Percentiles rank a stretch among this genome's conserved stretches.
Conservation (phyloP, 768 basidiomycete genomes). For the Mycena indigotica region DNA sequence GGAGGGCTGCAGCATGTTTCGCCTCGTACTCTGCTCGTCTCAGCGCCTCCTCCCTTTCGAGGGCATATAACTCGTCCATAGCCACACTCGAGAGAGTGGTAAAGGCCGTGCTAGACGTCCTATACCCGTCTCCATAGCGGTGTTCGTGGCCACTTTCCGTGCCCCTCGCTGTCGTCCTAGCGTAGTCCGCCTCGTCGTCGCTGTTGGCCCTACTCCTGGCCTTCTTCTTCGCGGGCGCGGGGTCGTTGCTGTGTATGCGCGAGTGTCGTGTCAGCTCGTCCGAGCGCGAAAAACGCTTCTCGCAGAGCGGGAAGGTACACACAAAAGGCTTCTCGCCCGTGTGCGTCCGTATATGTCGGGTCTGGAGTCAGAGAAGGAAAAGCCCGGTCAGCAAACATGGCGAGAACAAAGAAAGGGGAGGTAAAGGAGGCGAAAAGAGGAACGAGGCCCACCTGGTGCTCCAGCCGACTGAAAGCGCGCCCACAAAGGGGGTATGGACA, state of each 20-base stretch:
- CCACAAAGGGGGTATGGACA: slow-evolving; percentile 91
- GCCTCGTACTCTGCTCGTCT: slow-evolving; percentile 88
- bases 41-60: slow-evolving; percentile 84
- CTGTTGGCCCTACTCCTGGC: slow-evolving; percentile 77
- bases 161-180: slow-evolving; percentile 37
- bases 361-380: slow-evolving; percentile 55
- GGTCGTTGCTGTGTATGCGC: slow-evolving; percentile 82
- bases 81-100: slow-evolving; percentile 75
- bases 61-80: slow-evolving; percentile 85
- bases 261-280: slow-evolving; percentile 97
- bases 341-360: slow-evolving; percentile 96
- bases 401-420: slow-evolving; percentile 2
- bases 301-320: slow-evolving; percentile 91
- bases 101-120: slow-evolving; percentile 48
- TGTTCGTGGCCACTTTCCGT: slow-evolving; percentile 29
- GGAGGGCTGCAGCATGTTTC: slow-evolving; percentile 64
- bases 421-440: slow-evolving; percentile 6
- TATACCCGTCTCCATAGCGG: slow-evolving; percentile 28
- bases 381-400: too few species aligned
- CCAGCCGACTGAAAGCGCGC: slow-evolving; percentile 92
- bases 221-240: slow-evolving; percentile 62
- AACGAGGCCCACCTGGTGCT: slow-evolving; percentile 74
- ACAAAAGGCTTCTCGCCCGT: slow-evolving; percentile 97
- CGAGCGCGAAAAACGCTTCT: slow-evolving; percentile 97
- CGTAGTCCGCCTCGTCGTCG: slow-evolving; percentile 75